Evolutionary conservation across 148 eudicot genomes (phyloP), one percentile per base, ranked within the genome.

Genomic region (Mesembryanthemum crystallinum): DNA sequence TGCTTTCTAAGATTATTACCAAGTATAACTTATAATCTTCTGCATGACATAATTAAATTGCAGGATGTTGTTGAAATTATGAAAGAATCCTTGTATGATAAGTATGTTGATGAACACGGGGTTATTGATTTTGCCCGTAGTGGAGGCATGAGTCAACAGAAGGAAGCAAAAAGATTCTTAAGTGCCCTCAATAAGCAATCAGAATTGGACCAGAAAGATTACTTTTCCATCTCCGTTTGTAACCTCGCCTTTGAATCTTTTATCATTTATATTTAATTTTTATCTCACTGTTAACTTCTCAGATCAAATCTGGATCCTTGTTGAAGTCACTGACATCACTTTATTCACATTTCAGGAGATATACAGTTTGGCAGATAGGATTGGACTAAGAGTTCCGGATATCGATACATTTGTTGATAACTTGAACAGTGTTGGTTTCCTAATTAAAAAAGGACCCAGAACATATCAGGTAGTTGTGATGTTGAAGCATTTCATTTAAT

Each of bases 131-230:
- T 88, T 75, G 92, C 92, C 59, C 90, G 99, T 72, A 89, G 97
- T 76, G 99, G 99, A 43, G 99, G 99, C 55, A 95, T 95, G 99
- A 95, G 99, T 72, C 97, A 89, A 67, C 96, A 87, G 73, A 95
- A 95, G 85, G 99, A 95, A 88, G 92, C 97, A 71, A 95, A 95
- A 67, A 85, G 99, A 77, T 95, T 95, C 84, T 78, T 92, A 76
- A 88, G 85, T 85, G 94, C 96, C 71, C 92, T 92, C 76, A 92
- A 90, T 78, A 86, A 86, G 86, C 94, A 90, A 77, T 92, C 99
- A 69, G 99, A 95, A 74, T 79, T 86, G 90, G 92, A 82, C 83
- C 94, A 90, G 79, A 95, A 95, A 76, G 97, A 95, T 81, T 88
- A 91, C 80, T 95, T 92, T 85, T 76, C 97, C 39, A 88, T 95